Base-by-base conservation (phyloP, 1,284 basidiomycete genomes). In the Apiotrichum veenhuisii region DNA sequence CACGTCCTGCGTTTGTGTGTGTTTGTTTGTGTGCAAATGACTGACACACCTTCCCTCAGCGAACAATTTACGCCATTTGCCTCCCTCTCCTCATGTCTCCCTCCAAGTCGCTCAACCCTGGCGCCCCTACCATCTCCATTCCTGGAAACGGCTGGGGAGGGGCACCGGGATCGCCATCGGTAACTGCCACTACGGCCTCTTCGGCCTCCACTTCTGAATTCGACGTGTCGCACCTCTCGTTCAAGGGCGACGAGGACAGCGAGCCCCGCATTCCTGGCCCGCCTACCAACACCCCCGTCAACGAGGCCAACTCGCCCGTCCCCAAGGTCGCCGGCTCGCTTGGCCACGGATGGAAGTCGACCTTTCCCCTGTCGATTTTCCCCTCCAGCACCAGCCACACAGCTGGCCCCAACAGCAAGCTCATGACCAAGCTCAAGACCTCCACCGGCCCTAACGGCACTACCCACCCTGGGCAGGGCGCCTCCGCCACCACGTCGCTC, bases 51-150 rank as follows among this genome's bases (percentile, higher is more conserved):
- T 9, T 17, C n/a, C 26, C 14, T n/a, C 18, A 8, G 10, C 26
- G 1, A 14, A 20, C 23, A 27, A 17, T 30, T 5, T 20, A 20
- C n/a, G 22, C 27, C 23, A 9, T 33, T 20, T 11, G 18, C 15
- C 18, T 47, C 27, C 26, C 30, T 34, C 41, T 30, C 45, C 30
- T 49, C 36, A 41, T 33, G 33, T 22, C 36, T 30, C n/a, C 18
- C 41, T 36, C 42, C 25, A 40, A 43, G 18, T 33, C 47, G 10
- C 48, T 56, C 56, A 60, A 55, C 47, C 54, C 54, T 14, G 34
- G 47, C 17, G 50, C 58, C 30, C 27, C 33, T 11, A 25, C 41
- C 41, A 52, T 59, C 42, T 23, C 30, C n/a, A 42, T 36, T 30
- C n/a, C 23, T 15, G 36, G 34, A 23, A 5, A 5, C 33, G 25